Percentiles rank a stretch among this genome's conserved stretches.
Evolutionary conservation across 768 basidiomycete species (phyloP).

Genomic region (Amanita rimosa): DNA sequence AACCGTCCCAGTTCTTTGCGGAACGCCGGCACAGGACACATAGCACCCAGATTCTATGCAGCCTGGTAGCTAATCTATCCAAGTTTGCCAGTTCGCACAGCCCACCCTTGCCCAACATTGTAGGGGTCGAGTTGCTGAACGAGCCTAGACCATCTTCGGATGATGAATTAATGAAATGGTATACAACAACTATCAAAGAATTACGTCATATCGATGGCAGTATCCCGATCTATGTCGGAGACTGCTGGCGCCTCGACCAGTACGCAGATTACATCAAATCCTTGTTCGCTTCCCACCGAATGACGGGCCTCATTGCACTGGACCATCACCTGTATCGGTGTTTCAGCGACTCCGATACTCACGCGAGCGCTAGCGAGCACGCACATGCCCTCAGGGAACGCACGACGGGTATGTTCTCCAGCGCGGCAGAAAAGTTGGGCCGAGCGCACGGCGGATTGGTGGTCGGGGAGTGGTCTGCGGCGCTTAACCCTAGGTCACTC

Average conservation of each 20-base stretch:
- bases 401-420: constrained; percentile 27
- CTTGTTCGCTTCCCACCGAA: not conserved
- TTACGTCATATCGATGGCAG: constrained; percentile 38
- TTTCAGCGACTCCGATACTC: constrained; percentile 51
- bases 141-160: constrained; percentile 44
- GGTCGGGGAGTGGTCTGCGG: constrained; percentile 75
- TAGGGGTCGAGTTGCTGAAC: constrained; percentile 53
- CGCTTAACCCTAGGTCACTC: constrained; percentile 55
- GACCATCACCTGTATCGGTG: constrained; percentile 84
- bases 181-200: constrained; percentile 39
- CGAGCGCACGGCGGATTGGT: constrained; percentile 33
- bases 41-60: constrained; percentile 36
- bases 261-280: constrained; percentile 44
- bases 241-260: constrained; percentile 62
- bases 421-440: constrained; percentile 21
- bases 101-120: constrained; percentile 34
- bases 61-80: constrained; percentile 23
- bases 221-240: constrained; percentile 64
- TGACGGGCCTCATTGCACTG: constrained; percentile 37
- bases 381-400: constrained; percentile 26
- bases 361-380: constrained; percentile 43
- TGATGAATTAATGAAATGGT: constrained; percentile 48
- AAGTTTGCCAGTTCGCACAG: constrained; percentile 16
- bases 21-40: constrained; percentile 30
- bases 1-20: constrained; percentile 37